Base-by-base conservation (phyloP, 192 early-diverging fungal species). In the Allomyces arbusculus region DNA sequence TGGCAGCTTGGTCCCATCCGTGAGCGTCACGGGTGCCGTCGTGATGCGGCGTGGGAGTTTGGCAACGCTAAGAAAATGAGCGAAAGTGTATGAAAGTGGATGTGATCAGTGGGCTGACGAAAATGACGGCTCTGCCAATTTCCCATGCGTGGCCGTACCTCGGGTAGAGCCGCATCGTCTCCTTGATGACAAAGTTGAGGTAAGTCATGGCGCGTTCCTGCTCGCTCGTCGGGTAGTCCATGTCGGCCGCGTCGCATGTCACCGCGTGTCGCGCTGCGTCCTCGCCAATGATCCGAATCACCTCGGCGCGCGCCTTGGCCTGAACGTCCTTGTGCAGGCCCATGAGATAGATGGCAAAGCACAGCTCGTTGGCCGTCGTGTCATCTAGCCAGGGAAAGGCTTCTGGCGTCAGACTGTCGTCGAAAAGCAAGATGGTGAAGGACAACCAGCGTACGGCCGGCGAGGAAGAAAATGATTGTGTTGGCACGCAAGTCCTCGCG, bases 361-460 rank as follows among this genome's bases (percentile, higher is more conserved):
- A 69, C 62, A 86, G 74, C 61, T 80, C 71, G 64, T 75, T 78
- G 24, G 82, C 78, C 4, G 79, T 84, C 24, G 79, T 84, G 65
- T 84, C 80, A 45, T 58, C 16, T n/a, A 14, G 16, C 50, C 20
- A 2, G 2, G 0, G 12, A 58, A 20, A 14, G 9, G 9, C 16
- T 1, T 1, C 3, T 7, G 3, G 33, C 33, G 33, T 40, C 33
- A 40, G 33, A 7, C 0, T 40, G 8, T 40, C 5, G 33, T 8
- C 33, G 33, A 3, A 40, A 3, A 40, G 20, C 16, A 58, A 58
- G 16, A 3, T 58, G 50, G 50, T 20, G 12, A n/a, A 9, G 20
- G 9, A 20, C 3, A 5, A 58, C 1, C 4, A 58, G 12, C 20
- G 50, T 14, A 58, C 81, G 76, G 61, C 80, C 81, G 19, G 78